These are phyloP conservation scores for Yarrowia sp. DNA, from an alignment of 805 yeast species.

Conservation along the genomic window DNA sequence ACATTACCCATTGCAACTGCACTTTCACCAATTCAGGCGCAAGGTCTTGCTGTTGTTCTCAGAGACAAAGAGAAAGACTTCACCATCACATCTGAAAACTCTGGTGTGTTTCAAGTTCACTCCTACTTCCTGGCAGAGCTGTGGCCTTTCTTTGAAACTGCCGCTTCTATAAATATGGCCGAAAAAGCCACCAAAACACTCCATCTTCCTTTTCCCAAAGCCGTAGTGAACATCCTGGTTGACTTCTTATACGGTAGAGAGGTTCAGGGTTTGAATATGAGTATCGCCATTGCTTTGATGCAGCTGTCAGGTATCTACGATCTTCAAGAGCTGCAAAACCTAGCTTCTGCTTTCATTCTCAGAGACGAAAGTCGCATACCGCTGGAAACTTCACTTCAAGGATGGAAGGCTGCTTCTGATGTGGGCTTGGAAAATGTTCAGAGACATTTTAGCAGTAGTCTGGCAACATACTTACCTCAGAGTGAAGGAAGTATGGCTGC, in stretches of 20 bases:
- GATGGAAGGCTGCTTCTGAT: background rate
- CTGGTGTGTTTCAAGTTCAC: background rate
- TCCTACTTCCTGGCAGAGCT: background rate
- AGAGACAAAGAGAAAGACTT: background rate
- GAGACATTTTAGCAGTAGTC: no score
- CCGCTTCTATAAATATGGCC: background rate
- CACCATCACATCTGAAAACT: background rate
- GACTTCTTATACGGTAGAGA: background rate
- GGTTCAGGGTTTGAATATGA: background rate
- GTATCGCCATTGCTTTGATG: no score
- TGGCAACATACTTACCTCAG: no score
- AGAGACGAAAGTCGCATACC: background rate
- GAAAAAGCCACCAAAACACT: background rate
- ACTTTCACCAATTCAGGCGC: background rate
- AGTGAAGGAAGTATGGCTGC: no score
- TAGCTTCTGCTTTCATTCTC: background rate
- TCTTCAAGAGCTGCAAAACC: background rate
- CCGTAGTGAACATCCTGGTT: background rate
- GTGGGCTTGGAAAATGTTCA: no score
- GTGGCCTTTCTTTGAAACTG: background rate
- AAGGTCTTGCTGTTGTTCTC: background rate
- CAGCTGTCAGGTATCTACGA: background rate
- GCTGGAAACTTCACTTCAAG: background rate
- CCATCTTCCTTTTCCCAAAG: background rate
- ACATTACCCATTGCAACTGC: no score